phyloP scores from a whole-genome alignment of 2,329 filamentous ascomycete genomes.

The Ophiostoma montium region DNA sequence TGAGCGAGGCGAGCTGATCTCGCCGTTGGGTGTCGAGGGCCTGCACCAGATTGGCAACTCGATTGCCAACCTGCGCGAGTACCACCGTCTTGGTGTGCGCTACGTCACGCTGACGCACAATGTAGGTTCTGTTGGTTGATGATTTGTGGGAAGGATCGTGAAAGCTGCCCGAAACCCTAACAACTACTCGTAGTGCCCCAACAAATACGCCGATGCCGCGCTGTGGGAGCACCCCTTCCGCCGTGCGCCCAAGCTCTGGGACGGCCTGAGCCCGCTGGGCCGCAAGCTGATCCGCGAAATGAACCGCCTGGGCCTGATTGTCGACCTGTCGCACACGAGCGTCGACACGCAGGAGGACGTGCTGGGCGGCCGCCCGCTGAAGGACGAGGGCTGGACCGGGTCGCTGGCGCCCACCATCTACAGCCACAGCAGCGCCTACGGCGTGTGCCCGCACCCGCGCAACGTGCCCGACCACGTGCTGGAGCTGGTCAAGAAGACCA shows the following conservation, averaged over 20 bases:
- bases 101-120: constrained; percentile 89
- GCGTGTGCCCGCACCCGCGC: constrained; percentile 72
- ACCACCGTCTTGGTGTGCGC: constrained; percentile 64
- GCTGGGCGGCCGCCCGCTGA: constrained; percentile 38
- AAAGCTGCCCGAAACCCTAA: not conserved
- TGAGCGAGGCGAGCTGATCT: constrained; percentile 49
- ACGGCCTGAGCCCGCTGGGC: constrained; percentile 60
- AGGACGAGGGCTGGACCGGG: constrained; percentile 47
- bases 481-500: constrained; percentile 55
- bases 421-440: constrained; percentile 71
- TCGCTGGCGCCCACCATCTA: constrained; percentile 76
- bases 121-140: constrained; percentile 8
- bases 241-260: constrained; percentile 45
- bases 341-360: constrained; percentile 77
- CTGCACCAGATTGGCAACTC: constrained; percentile 90
- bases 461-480: constrained; percentile 83
- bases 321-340: constrained; percentile 68
- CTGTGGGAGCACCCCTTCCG: constrained; percentile 39
- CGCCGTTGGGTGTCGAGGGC: constrained; percentile 70
- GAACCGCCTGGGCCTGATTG: constrained; percentile 90
- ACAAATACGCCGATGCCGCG: constrained; percentile 76
- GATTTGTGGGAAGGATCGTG: not conserved
- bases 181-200: constrained; percentile 47
- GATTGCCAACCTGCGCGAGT: constrained; percentile 58
- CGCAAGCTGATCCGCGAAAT: constrained; percentile 65